Conservation (phyloP, 805 yeast species). For the Debaryomyces prosopidis region DNA sequence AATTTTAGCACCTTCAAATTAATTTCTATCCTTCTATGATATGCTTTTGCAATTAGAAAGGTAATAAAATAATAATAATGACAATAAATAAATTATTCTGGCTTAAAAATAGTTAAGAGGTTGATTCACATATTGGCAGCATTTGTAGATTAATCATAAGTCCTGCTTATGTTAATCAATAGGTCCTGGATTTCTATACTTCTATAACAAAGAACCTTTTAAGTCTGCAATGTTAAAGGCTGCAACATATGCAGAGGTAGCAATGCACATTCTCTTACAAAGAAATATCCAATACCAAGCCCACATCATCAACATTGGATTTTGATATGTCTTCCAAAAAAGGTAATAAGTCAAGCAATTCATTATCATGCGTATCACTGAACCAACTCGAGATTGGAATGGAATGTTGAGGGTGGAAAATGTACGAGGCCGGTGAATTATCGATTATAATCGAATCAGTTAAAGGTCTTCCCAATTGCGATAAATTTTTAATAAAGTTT, state of each 20-base stretch:
- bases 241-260: too few species aligned
- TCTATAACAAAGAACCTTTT: not conserved
- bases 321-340: slow-evolving; percentile 81
- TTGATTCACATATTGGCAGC: not conserved
- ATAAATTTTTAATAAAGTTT: slow-evolving; percentile 87
- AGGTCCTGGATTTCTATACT: not conserved
- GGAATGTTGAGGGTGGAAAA: slow-evolving; percentile 97
- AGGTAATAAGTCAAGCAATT: slow-evolving; percentile 87
- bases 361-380: slow-evolving; percentile 96
- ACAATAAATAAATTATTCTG: not conserved
- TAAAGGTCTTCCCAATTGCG: slow-evolving; percentile 92
- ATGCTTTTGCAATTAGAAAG: too few species aligned
- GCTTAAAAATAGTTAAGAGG: not conserved
- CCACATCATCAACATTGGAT: slow-evolving; percentile 76
- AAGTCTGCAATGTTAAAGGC: too few species aligned
- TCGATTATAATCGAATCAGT: slow-evolving; percentile 86
- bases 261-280: slow-evolving; percentile 20
- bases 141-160: slow-evolving; percentile 6
- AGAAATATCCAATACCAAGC: slow-evolving; percentile 79
- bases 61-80: too few species aligned
- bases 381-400: slow-evolving; percentile 98
- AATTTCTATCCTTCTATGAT: too few species aligned
- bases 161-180: slow-evolving; percentile 11
- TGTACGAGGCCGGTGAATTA: slow-evolving; percentile 97
- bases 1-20: too few species aligned